Evolutionary conservation across 2,329 filamentous ascomycete genomes (phyloP).

Genomic region (Botryotinia calthae): DNA sequence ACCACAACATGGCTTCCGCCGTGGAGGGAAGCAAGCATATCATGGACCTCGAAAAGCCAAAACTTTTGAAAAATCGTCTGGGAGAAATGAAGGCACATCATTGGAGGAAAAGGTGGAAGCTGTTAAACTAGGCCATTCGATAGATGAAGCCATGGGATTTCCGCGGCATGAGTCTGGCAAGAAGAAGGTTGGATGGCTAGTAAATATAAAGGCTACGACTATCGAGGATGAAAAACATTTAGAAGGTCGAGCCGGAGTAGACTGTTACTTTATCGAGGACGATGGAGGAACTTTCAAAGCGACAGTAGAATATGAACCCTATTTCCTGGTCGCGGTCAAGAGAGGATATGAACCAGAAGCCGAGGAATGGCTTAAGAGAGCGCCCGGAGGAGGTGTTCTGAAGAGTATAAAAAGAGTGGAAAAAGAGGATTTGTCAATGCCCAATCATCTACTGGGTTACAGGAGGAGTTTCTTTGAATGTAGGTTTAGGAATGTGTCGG

Average conservation of each 20-base stretch:
- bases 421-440: conserved; percentile 92
- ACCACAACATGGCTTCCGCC: conserved; percentile 66
- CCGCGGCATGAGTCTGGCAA: conserved; percentile 85
- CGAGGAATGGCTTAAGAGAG: conserved; percentile 86
- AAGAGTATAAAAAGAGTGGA: conserved; percentile 75
- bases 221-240: conserved; percentile 80
- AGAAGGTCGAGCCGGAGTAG: conserved; percentile 82
- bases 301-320: conserved; percentile 93
- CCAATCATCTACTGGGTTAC: conserved; percentile 93
- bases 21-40: conserved; percentile 63
- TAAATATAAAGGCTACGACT: conserved; percentile 88
- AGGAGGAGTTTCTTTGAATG: conserved; percentile 84
- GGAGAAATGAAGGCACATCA: conserved; percentile 80
- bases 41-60: conserved; percentile 68
- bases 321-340: conserved; percentile 89
- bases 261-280: conserved; percentile 95
- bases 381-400: conserved; percentile 75
- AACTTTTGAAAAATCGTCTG: conserved; percentile 74
- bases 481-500: conserved; percentile 80
- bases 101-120: conserved; percentile 92
- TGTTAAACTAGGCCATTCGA: conserved; percentile 75
- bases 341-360: conserved; percentile 87
- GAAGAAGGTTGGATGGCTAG: conserved; percentile 82
- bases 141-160: conserved; percentile 96
- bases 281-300: conserved; percentile 87